Evolutionary conservation across 2,329 filamentous ascomycete genomes (phyloP), one percentile per base, ranked within the genome.

Genomic region (Calonectria honghensis): DNA sequence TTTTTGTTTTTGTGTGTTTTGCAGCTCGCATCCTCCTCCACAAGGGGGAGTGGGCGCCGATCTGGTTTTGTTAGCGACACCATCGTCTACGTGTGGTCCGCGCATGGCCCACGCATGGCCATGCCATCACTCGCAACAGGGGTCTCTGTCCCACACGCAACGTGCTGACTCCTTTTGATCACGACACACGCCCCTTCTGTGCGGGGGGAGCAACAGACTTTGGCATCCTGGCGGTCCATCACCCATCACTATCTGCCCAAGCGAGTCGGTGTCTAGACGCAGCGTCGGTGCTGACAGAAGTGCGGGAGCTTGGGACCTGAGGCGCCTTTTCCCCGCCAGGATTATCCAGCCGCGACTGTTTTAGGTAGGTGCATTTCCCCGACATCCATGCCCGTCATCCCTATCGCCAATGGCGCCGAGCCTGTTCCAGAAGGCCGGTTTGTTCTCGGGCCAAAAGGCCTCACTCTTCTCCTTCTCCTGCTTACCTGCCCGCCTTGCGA

Each of bases 361-460:
- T 70, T 73, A 73, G 72, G 72, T 59, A 73, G 72, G 72, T 73
- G 61, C 24, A 66, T 73, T 31, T 24, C 29, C 31, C 35, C 27
- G 11, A 37, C n/a, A 41, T 41, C 72, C 72, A 64, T 70, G 68
- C 35, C 64, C 29, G 37, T 37, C 13, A 16, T 20, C 6, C 37
- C 54, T 59, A 50, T 48, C 37, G 68, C 67, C 18, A 50, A 54
- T 37, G 54, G n/a, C 39, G 39, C 67, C 39, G 54, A 27, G 48
- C 35, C 51, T 35, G 31, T 39, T 61, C 41, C 61, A 63, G 57
- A 63, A 63, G 57, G 24, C 61, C 27, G 31, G 18, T 65, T n/a
- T 13, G 61, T 35, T 48, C 61, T 65, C 1, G 24, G 13, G 6
- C n/a, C 48, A 41, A 54, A 52, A 37, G 35, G 35, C 35, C 65